Conservation (phyloP, 768 basidiomycete species). For the Imleria badia region DNA sequence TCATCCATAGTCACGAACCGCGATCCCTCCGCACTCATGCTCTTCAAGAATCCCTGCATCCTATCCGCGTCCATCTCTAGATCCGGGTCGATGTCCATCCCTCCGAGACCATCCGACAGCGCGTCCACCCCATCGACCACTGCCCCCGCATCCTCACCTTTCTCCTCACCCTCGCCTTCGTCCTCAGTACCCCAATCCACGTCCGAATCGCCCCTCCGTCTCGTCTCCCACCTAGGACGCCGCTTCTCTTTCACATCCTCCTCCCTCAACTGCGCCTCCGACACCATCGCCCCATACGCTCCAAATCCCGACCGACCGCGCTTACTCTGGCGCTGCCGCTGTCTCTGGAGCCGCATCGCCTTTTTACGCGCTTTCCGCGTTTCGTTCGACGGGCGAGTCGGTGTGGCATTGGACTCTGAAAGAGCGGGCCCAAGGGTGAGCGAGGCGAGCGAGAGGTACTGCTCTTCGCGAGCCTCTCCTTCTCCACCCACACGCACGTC, state of each 20-base stretch:
- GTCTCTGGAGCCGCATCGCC: slow-evolving; percentile 3
- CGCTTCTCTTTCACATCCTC: slow-evolving; percentile 28
- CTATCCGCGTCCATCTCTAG: slow-evolving; percentile 44
- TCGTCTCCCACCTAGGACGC: slow-evolving; percentile 46
- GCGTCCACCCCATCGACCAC: slow-evolving; percentile 29
- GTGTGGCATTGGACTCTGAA: not conserved
- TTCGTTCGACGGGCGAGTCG: slow-evolving; percentile 27
- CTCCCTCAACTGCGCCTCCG: slow-evolving; percentile 50
- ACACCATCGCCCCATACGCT: slow-evolving; percentile 52
- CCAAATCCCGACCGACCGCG: slow-evolving; percentile 37
- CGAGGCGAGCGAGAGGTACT: slow-evolving; percentile 28
- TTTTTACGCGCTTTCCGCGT: slow-evolving; percentile 26
- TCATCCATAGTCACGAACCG: slow-evolving; percentile 64
- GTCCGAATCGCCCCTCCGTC: slow-evolving; percentile 65
- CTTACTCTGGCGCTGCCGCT: slow-evolving; percentile 24
- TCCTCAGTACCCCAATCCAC: slow-evolving; percentile 61
- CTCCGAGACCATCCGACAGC: slow-evolving; percentile 36
- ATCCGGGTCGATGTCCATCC: slow-evolving; percentile 69
- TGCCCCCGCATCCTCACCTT: slow-evolving; percentile 9
- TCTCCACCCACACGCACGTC: no score
- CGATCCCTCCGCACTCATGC: slow-evolving; percentile 50
- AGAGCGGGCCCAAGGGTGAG: slow-evolving; percentile 15
- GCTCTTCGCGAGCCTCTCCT: not conserved
- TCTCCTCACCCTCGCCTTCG: slow-evolving; percentile 31
- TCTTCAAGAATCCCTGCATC: slow-evolving; percentile 53